Conservation (phyloP, 2,329 filamentous ascomycete genomes). For the Paecilomyces variotii region DNA sequence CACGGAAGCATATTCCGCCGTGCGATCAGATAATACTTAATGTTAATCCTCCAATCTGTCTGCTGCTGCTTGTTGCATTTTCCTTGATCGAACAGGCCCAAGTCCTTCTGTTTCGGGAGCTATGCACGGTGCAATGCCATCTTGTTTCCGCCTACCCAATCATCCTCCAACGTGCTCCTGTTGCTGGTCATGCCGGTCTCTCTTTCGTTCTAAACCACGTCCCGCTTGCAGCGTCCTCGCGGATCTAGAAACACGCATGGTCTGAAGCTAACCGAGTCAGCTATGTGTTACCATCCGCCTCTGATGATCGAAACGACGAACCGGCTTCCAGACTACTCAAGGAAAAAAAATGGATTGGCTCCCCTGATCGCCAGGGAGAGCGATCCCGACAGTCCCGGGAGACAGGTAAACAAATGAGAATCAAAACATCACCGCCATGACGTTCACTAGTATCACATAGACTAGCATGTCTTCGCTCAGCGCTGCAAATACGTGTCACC, state of each 20-base stretch:
- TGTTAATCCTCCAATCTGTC: neutral
- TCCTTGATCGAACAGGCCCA: neutral
- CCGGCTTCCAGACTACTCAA: neutral
- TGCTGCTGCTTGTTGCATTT: neutral
- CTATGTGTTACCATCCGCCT: neutral
- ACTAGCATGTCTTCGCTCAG: too few species aligned
- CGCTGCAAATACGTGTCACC: too few species aligned
- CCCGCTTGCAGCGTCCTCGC: neutral
- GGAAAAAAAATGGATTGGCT: too few species aligned
- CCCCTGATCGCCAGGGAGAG: too few species aligned
- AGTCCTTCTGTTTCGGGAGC: neutral
- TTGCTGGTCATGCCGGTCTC: neutral
- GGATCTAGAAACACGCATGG: neutral
- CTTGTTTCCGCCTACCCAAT: constrained; percentile 5
- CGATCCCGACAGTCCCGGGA: too few species aligned
- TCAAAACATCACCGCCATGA: too few species aligned
- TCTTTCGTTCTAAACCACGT: neutral
- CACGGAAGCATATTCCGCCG: neutral
- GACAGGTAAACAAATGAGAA: too few species aligned
- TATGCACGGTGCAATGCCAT: neutral
- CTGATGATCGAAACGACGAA: neutral
- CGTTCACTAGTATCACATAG: too few species aligned
- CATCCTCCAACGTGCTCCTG: constrained; percentile 6
- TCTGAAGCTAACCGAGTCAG: neutral
- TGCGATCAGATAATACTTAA: neutral